Conservation (phyloP, 352 stramenopile species). For the Globisporangium alternatum region DNA sequence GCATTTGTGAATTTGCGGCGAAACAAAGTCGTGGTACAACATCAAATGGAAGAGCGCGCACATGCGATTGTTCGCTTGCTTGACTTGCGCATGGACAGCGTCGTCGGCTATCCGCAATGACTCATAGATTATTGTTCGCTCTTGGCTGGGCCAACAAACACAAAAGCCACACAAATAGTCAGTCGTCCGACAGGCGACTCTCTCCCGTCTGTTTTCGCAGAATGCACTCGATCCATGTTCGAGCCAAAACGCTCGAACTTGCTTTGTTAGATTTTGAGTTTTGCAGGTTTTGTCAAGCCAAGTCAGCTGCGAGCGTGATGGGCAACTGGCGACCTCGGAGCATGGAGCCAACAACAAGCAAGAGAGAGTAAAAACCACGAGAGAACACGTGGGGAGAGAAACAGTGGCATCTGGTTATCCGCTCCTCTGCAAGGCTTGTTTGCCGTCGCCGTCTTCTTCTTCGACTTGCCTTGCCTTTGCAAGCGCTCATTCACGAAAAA, state of each 20-base stretch:
- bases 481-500: constrained; percentile 13
- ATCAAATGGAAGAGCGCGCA: not conserved
- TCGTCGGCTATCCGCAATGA: too few species aligned
- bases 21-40: not conserved
- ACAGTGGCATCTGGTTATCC: not conserved
- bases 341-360: not conserved
- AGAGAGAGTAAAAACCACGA: constrained; percentile 3
- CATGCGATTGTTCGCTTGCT: not conserved
- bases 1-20: not conserved
- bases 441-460: not conserved
- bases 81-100: too few species aligned
- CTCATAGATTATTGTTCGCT: not conserved
- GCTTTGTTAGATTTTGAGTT: constrained; percentile 1
- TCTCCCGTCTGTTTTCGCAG: constrained; percentile 17
- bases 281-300: constrained; percentile 4
- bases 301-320: not conserved
- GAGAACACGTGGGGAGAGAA: not conserved
- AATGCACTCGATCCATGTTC: constrained; percentile 1
- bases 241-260: not conserved
- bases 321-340: not conserved
- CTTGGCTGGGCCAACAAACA: not conserved
- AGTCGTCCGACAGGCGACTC: not conserved
- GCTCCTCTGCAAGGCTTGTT: not conserved
- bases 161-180: not conserved
- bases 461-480: not conserved